Evolutionary conservation across 1,284 basidiomycete species (phyloP).

Genomic region (Heterobasidion occidentale): DNA sequence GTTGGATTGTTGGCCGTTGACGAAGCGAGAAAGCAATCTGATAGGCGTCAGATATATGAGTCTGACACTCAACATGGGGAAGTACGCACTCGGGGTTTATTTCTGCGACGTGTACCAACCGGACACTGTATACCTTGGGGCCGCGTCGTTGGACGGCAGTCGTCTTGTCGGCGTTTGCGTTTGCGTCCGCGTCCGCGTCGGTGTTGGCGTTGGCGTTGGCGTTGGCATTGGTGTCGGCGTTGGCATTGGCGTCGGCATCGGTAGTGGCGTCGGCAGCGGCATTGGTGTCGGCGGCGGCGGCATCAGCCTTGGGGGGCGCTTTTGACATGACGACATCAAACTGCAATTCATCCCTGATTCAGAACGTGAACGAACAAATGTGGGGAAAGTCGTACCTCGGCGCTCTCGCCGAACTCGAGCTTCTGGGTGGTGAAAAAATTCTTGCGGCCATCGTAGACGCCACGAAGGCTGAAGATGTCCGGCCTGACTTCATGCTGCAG

Average conservation of each 20-base stretch:
- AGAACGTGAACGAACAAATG: not conserved
- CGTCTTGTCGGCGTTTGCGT: too few species aligned
- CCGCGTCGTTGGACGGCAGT: too few species aligned
- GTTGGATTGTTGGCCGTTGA: too few species aligned
- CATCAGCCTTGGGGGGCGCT: slow-evolving; percentile 48
- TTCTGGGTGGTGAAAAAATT: slow-evolving; percentile 57
- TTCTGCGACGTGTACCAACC: slow-evolving; percentile 28
- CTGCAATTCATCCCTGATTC: not conserved
- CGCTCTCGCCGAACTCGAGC: slow-evolving; percentile 41
- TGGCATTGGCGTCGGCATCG: too few species aligned
- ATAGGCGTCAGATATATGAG: too few species aligned
- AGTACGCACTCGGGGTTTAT: slow-evolving; percentile 36
- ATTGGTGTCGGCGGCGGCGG: slow-evolving; percentile 12
- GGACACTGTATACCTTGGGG: too few species aligned
- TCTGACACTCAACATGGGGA: too few species aligned
- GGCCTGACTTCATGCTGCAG: slow-evolving; percentile 49
- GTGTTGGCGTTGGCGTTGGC: too few species aligned
- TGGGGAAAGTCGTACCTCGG: not conserved
- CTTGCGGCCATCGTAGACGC: slow-evolving; percentile 70
- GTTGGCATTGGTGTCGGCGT: too few species aligned
- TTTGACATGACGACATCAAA: slow-evolving; percentile 1
- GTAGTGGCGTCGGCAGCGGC: too few species aligned
- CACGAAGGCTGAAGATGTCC: slow-evolving; percentile 50
- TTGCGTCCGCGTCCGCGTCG: too few species aligned
- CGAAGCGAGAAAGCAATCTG: too few species aligned